Percentiles rank a stretch among this genome's conserved stretches.
phyloP scores from a whole-genome alignment of 345 rosid genomes.

The Pistacia atlantica region DNA sequence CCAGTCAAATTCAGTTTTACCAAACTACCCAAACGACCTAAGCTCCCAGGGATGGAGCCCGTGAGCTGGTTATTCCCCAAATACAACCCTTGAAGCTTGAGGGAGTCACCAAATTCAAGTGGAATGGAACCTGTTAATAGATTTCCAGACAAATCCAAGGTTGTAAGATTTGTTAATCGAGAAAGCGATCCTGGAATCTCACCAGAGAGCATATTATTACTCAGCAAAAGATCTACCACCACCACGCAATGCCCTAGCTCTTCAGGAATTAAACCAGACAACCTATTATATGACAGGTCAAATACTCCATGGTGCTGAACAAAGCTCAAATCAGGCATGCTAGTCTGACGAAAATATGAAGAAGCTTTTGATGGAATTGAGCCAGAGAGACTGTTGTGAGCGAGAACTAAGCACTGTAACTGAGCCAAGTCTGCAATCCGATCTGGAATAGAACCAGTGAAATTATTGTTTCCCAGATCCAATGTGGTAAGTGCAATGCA shows the following conservation, averaged over 20 bases:
- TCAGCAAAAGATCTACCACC: slow-evolving; percentile 66
- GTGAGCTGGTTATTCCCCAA: slow-evolving; percentile 69
- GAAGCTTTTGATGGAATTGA: slow-evolving; percentile 62
- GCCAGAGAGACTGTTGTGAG: slow-evolving; percentile 76
- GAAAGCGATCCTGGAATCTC: slow-evolving; percentile 74
- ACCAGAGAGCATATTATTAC: slow-evolving; percentile 72
- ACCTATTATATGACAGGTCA: slow-evolving; percentile 65
- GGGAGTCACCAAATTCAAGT: slow-evolving; percentile 50
- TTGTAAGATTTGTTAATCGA: slow-evolving; percentile 60
- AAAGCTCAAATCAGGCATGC: slow-evolving; percentile 74
- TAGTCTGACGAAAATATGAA: slow-evolving; percentile 60
- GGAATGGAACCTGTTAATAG: slow-evolving; percentile 67
- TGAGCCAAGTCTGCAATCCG: slow-evolving; percentile 57
- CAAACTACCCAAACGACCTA: slow-evolving; percentile 61
- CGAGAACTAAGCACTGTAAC: slow-evolving; percentile 84
- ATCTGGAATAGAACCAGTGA: slow-evolving; percentile 70
- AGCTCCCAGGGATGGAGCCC: slow-evolving; percentile 70
- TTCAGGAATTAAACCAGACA: slow-evolving; percentile 73
- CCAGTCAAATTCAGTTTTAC: slow-evolving; percentile 79
- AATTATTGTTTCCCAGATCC: slow-evolving; percentile 77
- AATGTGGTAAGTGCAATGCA: slow-evolving; percentile 70
- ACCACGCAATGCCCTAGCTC: slow-evolving; percentile 71
- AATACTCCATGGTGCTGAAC: slow-evolving; percentile 86
- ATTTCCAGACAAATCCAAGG: slow-evolving; percentile 80
- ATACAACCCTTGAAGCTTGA: slow-evolving; percentile 80